A percentile compares a stretch with the other conserved stretches of the same genome.
Conservation (phyloP, 139 green algal genomes). For the Haematococcus sp. region DNA sequence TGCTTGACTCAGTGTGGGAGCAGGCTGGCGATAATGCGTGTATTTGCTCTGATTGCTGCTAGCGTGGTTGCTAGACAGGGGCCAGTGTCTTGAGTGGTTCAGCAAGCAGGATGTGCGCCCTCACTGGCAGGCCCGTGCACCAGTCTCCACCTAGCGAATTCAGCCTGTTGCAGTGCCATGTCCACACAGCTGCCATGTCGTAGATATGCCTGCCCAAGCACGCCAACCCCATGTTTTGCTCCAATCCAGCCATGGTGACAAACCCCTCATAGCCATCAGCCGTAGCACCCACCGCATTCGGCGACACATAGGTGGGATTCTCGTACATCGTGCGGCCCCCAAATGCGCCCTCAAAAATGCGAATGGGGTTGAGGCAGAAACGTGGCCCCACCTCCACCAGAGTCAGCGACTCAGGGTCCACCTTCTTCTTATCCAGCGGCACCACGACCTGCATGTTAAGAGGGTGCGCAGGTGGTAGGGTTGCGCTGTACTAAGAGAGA, state of each 20-base stretch:
- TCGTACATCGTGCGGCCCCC: conserved; percentile 87
- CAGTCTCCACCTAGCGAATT: no score
- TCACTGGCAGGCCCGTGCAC: no score
- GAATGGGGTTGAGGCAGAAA: conserved; percentile 87
- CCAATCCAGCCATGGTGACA: no score
- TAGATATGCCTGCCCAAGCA: no score
- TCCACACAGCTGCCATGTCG: no score
- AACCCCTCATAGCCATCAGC: no score
- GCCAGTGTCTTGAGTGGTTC: no score
- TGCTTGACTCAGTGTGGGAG: no score
- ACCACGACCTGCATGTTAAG: conserved; percentile 59
- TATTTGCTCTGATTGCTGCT: neutral
- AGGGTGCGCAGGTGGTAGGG: neutral
- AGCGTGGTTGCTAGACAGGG: neutral
- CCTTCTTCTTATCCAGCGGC: conserved; percentile 71
- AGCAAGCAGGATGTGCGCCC: no score
- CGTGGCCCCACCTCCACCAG: conserved; percentile 90
- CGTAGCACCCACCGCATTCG: conserved; percentile 69
- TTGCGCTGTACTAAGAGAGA: neutral
- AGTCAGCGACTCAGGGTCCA: conserved; percentile 39
- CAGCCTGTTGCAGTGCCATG: no score
- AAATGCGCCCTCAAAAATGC: conserved; percentile 87
- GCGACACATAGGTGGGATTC: conserved; percentile 89
- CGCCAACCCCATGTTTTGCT: no score
- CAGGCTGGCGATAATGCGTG: conserved; percentile 1